Base-by-base conservation (phyloP, 257 asterid species). In the Fraxinus anomala region DNA sequence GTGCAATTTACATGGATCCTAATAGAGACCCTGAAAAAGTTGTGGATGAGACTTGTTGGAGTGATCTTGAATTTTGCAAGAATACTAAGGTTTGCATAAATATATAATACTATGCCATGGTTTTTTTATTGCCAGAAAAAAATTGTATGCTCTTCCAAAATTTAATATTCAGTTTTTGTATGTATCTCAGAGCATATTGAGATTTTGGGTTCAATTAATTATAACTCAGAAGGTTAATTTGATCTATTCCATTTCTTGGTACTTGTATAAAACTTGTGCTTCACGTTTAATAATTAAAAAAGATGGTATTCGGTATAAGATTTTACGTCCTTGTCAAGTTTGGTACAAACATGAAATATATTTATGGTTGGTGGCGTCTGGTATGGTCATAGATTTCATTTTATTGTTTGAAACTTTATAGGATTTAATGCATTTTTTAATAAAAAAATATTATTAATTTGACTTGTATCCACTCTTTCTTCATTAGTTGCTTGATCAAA, bases 41-140 rank as follows among this genome's bases (percentile, higher is more conserved):
- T 47, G 97, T 95, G 51, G 99, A 95, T 17, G 99, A 93, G 63
- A 86, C 89, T 21, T 95, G 98, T 73, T 95, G 99, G 99, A 95
- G 99, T 81, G 96, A 95, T 33, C 96, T 92, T 47, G 98, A 93
- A 3, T 95, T 89, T 77, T 95, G 99, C 88, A 93, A 91, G 81
- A 88, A 87, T 51, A 95, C 98, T 2, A 92, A 95, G 97, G 99
- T 89, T 37, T 14, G 26, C 37, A 47, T 14, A 47, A 47, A 47
- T 47, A 47, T 47, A 47, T 47, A 40, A 40, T 40, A 10, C 2
- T 40, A 40, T 40, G 49, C 16, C 49, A 40, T 3, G n/a, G 56
- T 14, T 16, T 14, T 14, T 47, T 47, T 47, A 3, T 47, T 14
- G 56, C 19, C 33, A 2, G n/a, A 47, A 6, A 47, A 6, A 14